Evolutionary conservation across 441 rosid species (phyloP).

Genomic region (Adansonia madagascariensis): DNA sequence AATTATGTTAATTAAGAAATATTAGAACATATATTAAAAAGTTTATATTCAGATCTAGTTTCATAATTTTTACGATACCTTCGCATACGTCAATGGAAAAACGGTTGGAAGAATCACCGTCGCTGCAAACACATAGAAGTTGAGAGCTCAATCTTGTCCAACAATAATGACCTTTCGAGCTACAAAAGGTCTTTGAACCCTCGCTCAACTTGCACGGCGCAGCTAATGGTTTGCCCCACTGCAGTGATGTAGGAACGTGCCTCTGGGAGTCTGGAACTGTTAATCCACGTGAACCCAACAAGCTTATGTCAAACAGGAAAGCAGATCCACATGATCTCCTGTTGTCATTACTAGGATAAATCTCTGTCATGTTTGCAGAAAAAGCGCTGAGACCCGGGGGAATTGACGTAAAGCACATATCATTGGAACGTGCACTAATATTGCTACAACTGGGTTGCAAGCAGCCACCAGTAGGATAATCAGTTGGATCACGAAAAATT

Average conservation of each 20-base stretch:
- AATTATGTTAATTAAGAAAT: no score
- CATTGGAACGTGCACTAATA: neutral
- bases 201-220: neutral
- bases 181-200: neutral
- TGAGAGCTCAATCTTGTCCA: neutral
- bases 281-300: no score
- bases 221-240: neutral
- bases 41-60: no score
- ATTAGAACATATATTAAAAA: no score
- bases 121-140: neutral
- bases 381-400: neutral
- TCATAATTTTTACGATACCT: no score
- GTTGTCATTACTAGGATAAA: neutral
- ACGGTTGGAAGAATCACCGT: no score
- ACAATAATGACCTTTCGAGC: neutral
- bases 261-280: neutral
- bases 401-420: neutral
- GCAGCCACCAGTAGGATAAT: no score
- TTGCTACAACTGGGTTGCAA: neutral
- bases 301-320: neutral
- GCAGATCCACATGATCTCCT: neutral
- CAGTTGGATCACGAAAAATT: no score
- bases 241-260: neutral
- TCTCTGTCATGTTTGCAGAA: constrained; percentile 9
- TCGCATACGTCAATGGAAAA: no score